phyloP scores from a whole-genome alignment of 306 rosid genomes.

The Astragalus membranaceus region DNA sequence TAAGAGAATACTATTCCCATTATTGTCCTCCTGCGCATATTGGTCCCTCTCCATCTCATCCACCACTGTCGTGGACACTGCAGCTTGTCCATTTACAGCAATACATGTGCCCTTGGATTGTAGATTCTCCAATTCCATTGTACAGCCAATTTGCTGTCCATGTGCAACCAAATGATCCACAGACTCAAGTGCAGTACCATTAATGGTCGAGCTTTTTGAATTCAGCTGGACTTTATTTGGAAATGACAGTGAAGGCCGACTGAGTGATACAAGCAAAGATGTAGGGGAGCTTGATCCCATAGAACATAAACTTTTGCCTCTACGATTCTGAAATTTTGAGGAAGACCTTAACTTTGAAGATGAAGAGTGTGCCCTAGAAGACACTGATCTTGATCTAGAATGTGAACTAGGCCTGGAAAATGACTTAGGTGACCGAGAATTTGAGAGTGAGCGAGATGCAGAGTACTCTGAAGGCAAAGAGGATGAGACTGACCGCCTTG shows the following conservation, averaged over 20 bases:
- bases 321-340: slow-evolving; percentile 28
- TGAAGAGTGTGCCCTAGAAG: slow-evolving; percentile 21
- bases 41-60: slow-evolving; percentile 23
- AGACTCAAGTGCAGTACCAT: slow-evolving; percentile 27
- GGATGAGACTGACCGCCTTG: slow-evolving; percentile 31
- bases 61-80: slow-evolving; percentile 9
- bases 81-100: slow-evolving; percentile 24
- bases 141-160: slow-evolving; percentile 15
- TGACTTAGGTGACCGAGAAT: slow-evolving; percentile 39
- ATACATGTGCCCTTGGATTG: slow-evolving; percentile 13
- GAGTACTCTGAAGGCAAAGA: slow-evolving; percentile 27
- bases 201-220: slow-evolving; percentile 17
- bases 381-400: slow-evolving; percentile 33
- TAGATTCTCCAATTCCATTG: slow-evolving; percentile 14
- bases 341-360: slow-evolving; percentile 35
- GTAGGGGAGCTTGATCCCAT: slow-evolving; percentile 39
- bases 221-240: slow-evolving; percentile 24
- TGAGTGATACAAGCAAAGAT: slow-evolving; percentile 40
- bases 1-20: background rate
- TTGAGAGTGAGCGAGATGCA: slow-evolving; percentile 25
- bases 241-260: slow-evolving; percentile 20
- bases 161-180: slow-evolving; percentile 16
- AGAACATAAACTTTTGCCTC: slow-evolving; percentile 25
- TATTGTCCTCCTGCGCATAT: slow-evolving; percentile 18
- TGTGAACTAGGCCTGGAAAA: slow-evolving; percentile 17